These are phyloP conservation scores for Echinochloa phyllopogon DNA, from an alignment of 176 grass and related monocot species.

Conservation along the genomic window DNA sequence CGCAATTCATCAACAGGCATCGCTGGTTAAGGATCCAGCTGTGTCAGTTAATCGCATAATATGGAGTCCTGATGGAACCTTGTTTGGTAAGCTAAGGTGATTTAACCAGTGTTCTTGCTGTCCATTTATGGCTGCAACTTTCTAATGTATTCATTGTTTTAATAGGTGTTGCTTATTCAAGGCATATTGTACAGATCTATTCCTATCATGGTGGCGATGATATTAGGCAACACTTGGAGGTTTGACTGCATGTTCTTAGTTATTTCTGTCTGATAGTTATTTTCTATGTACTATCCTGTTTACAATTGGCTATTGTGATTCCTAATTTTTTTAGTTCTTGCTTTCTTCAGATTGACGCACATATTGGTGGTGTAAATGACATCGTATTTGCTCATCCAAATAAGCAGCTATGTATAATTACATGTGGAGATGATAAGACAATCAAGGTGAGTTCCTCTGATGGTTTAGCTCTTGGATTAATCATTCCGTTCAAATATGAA, in stretches of 20 bases:
- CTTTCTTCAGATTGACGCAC: slow-evolving; percentile 92
- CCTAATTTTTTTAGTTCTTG: slow-evolving; percentile 31
- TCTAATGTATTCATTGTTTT: slow-evolving; percentile 35
- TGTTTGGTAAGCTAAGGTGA: slow-evolving; percentile 89
- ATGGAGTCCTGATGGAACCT: slow-evolving; percentile 93
- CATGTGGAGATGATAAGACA: slow-evolving; percentile 98
- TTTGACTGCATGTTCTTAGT: slow-evolving; percentile 43
- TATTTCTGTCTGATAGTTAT: slow-evolving; percentile 21
- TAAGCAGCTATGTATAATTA: slow-evolving; percentile 96
- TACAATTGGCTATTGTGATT: slow-evolving; percentile 26
- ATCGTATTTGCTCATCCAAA: slow-evolving; percentile 98
- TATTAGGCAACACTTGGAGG: slow-evolving; percentile 95
- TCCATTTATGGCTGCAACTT: slow-evolving; percentile 23
- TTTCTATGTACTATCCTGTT: slow-evolving; percentile 37
- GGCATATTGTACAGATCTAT: slow-evolving; percentile 98
- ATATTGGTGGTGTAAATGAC: slow-evolving; percentile 96
- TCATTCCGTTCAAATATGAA: slow-evolving; percentile 37
- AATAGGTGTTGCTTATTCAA: slow-evolving; percentile 98
- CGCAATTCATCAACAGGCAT: slow-evolving; percentile 53
- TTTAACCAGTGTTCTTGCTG: background rate
- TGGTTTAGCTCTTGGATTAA: slow-evolving; percentile 1
- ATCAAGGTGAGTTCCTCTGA: slow-evolving; percentile 68
- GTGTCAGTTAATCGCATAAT: slow-evolving; percentile 96
- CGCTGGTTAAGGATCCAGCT: slow-evolving; percentile 85
- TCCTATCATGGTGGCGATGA: slow-evolving; percentile 85